Conservation (phyloP, 768 basidiomycete genomes). For the Lyophyllum atratum region DNA sequence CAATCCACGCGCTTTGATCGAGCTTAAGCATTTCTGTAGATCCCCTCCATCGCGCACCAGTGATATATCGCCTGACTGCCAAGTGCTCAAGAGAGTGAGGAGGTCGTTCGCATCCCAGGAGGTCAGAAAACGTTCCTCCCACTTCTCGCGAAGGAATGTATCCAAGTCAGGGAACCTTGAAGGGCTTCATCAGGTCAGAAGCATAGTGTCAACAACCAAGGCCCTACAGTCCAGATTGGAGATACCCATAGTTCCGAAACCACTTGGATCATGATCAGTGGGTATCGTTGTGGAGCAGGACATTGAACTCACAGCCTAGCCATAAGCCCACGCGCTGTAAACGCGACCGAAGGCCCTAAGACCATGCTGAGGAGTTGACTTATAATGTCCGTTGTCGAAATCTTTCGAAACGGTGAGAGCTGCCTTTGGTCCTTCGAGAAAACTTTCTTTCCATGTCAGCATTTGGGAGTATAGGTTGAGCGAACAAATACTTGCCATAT, state of each 20-base stretch:
- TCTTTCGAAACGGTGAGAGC: slow-evolving; percentile 56
- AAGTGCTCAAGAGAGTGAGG: slow-evolving; percentile 48
- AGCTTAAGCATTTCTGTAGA: slow-evolving; percentile 38
- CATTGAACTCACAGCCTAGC: slow-evolving; percentile 45
- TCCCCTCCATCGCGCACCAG: slow-evolving; percentile 43
- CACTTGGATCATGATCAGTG: slow-evolving; percentile 35
- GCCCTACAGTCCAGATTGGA: slow-evolving; percentile 41
- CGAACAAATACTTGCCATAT: slow-evolving; percentile 39
- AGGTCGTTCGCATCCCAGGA: slow-evolving; percentile 60
- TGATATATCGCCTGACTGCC: slow-evolving; percentile 53
- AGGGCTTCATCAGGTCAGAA: neutral
- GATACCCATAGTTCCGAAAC: slow-evolving; percentile 51
- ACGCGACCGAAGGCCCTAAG: slow-evolving; percentile 57
- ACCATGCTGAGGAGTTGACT: slow-evolving; percentile 43
- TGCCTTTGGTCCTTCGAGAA: slow-evolving; percentile 60
- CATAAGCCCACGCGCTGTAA: slow-evolving; percentile 62
- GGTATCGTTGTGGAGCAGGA: neutral
- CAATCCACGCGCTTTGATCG: slow-evolving; percentile 52
- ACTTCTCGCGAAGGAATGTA: slow-evolving; percentile 51
- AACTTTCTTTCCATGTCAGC: slow-evolving; percentile 31
- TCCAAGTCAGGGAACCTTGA: slow-evolving; percentile 48
- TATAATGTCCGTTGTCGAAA: slow-evolving; percentile 57
- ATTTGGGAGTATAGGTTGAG: neutral
- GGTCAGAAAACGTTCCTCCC: slow-evolving; percentile 46
- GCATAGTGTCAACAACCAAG: neutral